These are phyloP conservation scores for Glarea lozoyensis DNA, from an alignment of 495 filamentous ascomycete genomes.

Conservation along the genomic window DNA sequence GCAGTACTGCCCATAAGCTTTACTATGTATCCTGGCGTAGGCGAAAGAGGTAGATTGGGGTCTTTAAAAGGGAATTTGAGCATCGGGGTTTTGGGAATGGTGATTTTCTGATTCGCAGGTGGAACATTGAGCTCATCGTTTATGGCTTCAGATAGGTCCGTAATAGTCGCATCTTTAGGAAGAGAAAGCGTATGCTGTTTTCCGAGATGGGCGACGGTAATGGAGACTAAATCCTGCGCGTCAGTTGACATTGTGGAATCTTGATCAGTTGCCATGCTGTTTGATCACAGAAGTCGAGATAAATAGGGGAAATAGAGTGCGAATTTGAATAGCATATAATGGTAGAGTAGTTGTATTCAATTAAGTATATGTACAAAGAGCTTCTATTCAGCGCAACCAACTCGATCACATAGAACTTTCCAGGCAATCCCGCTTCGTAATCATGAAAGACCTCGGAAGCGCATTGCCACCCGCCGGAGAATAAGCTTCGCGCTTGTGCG, in stretches of 20 bases:
- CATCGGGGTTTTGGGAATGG: constrained; percentile 59
- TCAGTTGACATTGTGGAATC: constrained; percentile 13
- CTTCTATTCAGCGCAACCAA: no score
- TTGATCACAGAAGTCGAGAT: not conserved
- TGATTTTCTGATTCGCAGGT: constrained; percentile 61
- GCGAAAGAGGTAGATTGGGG: constrained; percentile 39
- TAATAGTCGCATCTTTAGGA: constrained; percentile 36
- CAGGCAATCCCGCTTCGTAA: constrained; percentile 13
- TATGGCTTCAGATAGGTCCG: constrained; percentile 53
- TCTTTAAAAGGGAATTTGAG: constrained; percentile 56
- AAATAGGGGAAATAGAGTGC: not conserved
- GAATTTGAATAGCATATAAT: no score
- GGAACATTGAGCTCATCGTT: constrained; percentile 52
- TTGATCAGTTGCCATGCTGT: constrained; percentile 15
- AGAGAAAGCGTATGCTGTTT: constrained; percentile 34
- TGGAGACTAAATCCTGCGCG: constrained; percentile 8
- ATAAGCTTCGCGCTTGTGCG: not conserved
- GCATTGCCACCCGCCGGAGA: not conserved
- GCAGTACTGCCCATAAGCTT: constrained; percentile 52
- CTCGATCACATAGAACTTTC: constrained; percentile 8
- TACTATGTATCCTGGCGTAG: constrained; percentile 48
- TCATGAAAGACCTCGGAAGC: not conserved
- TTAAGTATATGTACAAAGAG: no score
- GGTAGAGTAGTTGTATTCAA: no score
- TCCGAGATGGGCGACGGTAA: constrained; percentile 40